Percentiles rank a stretch among this genome's conserved stretches.
phyloP scores from a whole-genome alignment of 768 basidiomycete genomes.

The Boletales sp. region DNA sequence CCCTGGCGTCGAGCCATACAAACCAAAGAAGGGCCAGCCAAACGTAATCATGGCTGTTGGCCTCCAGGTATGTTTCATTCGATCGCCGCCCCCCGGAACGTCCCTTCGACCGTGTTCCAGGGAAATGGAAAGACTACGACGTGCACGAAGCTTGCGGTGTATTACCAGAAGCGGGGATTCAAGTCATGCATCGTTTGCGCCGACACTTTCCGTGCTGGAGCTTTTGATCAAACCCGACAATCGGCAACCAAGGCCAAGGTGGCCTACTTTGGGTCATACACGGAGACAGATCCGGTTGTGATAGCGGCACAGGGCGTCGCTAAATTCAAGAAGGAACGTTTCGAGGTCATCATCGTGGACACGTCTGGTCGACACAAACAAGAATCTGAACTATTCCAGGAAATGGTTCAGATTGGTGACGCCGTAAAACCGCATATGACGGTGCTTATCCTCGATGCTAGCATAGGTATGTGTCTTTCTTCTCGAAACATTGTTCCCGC shows the following conservation, averaged over 20 bases:
- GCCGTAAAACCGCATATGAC: constrained; percentile 98
- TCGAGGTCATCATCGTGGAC: constrained; percentile 98
- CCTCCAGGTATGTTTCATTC: constrained; percentile 62
- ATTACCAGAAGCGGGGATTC: constrained; percentile 96
- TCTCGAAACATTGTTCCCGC: neutral
- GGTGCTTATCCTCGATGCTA: constrained; percentile 91
- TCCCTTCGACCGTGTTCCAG: constrained; percentile 37
- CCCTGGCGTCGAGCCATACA: constrained; percentile 92
- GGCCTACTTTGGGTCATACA: constrained; percentile 98
- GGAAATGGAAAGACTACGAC: constrained; percentile 99
- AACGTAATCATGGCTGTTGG: constrained; percentile 99
- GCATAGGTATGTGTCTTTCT: constrained; percentile 60
- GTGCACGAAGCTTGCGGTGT: constrained; percentile 96
- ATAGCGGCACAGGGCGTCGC: constrained; percentile 93
- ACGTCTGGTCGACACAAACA: constrained; percentile 97
- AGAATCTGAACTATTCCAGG: constrained; percentile 92
- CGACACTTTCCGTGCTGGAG: constrained; percentile 98
- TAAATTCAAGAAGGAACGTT: constrained; percentile 98
- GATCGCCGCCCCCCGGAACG: neutral
- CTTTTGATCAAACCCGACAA: constrained; percentile 98
- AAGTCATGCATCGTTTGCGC: constrained; percentile 98
- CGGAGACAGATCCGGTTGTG: constrained; percentile 95
- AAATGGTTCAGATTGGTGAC: constrained; percentile 95
- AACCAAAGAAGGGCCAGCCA: constrained; percentile 90
- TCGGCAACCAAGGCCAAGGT: constrained; percentile 99